Conservation (phyloP, 495 filamentous ascomycete genomes). For the Penicillium malachiteum region DNA sequence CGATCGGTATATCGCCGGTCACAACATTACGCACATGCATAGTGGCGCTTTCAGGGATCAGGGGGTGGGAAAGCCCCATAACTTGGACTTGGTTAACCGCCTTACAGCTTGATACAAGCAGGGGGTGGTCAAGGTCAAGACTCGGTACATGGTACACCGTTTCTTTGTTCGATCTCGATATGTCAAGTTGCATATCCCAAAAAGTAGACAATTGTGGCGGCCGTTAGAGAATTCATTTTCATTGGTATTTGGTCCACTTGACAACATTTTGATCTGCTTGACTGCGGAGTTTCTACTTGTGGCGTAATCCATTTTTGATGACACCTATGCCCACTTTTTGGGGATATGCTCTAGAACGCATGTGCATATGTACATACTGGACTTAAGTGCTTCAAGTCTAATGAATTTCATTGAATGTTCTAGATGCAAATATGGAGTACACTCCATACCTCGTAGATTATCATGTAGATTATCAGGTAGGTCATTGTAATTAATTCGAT, state of each 20-base stretch:
- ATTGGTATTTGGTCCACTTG: neutral
- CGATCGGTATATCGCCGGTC: neutral
- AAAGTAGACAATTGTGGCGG: conserved; percentile 9
- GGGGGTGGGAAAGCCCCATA: neutral
- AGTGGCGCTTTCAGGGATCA: neutral
- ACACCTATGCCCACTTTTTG: too few relatives aligned
- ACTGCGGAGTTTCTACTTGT: too few relatives aligned
- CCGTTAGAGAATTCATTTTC: conserved; percentile 5
- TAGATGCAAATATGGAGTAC: too few relatives aligned
- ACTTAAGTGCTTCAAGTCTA: too few relatives aligned
- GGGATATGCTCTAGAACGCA: too few relatives aligned
- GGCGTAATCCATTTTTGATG: too few relatives aligned
- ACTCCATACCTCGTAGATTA: too few relatives aligned
- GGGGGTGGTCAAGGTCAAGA: neutral
- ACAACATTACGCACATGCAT: neutral
- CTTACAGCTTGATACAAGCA: conserved; percentile 10
- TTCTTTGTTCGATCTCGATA: conserved; percentile 20
- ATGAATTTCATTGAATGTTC: too few relatives aligned
- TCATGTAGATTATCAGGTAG: neutral
- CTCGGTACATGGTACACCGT: neutral
- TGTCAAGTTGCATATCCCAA: conserved; percentile 11
- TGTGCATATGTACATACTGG: too few relatives aligned
- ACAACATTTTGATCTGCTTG: neutral
- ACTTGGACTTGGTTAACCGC: neutral
- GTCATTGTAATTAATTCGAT: neutral